A percentile compares a stretch with the other conserved stretches of the same genome.
These are phyloP conservation scores for Metschnikowia rubicola DNA, from an alignment of 805 yeast genomes.

Conservation along the genomic window DNA sequence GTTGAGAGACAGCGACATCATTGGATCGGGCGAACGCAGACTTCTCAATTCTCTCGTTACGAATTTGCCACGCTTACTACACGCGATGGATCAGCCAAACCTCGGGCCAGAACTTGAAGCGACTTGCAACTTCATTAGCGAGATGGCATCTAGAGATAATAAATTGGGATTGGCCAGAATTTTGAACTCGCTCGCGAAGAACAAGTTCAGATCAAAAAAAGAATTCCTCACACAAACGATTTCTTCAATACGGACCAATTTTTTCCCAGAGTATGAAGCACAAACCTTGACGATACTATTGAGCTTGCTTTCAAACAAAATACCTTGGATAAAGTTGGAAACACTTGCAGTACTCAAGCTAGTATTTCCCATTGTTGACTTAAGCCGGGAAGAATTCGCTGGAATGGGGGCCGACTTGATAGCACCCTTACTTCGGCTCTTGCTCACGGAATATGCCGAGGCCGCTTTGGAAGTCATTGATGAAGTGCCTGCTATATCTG, in stretches of 20 bases:
- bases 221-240: conserved; percentile 84
- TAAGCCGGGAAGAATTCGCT: conserved; percentile 70
- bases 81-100: conserved; percentile 61
- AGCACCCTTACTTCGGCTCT: conserved; percentile 78
- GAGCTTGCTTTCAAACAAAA: conserved; percentile 75
- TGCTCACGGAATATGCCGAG: conserved; percentile 82
- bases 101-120: conserved; percentile 47
- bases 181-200: conserved; percentile 69
- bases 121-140: conserved; percentile 44
- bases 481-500: conserved; percentile 79
- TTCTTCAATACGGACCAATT: conserved; percentile 60
- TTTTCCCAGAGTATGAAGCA: conserved; percentile 73
- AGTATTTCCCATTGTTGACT: conserved; percentile 72
- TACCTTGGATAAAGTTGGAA: conserved; percentile 76
- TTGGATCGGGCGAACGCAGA: conserved; percentile 69
- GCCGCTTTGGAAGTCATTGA: conserved; percentile 88
- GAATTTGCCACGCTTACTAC: conserved; percentile 79
- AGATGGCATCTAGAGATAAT: conserved; percentile 56
- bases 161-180: conserved; percentile 65
- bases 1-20: conserved; percentile 67
- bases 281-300: conserved; percentile 70
- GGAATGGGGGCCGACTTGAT: conserved; percentile 95
- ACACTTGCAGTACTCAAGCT: conserved; percentile 72
- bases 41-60: conserved; percentile 69
- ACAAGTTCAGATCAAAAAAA: conserved; percentile 81